A percentile compares a stretch with the other conserved stretches of the same genome.
phyloP scores from a whole-genome alignment of 192 early-diverging fungal genomes.

The Endogone sp. region DNA sequence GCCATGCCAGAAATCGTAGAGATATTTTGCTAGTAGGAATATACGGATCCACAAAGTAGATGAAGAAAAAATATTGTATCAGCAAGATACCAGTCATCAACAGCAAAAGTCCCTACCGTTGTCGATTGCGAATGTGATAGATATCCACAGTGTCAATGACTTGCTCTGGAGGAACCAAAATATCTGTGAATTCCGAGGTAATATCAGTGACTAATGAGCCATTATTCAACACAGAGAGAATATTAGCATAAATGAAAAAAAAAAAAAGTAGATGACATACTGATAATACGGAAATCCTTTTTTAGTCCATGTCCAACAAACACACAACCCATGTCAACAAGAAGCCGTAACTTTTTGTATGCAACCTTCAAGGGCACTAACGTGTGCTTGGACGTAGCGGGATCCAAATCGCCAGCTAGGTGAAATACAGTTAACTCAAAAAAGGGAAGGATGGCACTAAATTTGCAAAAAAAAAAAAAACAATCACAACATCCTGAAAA shows the following conservation, averaged over 20 bases:
- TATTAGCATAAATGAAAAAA: not conserved
- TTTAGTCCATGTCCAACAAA: conserved; percentile 95
- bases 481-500: conserved; percentile 14
- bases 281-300: conserved; percentile 95
- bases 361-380: conserved; percentile 91
- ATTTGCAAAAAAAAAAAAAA: not conserved
- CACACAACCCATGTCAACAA: conserved; percentile 86
- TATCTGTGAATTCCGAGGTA: conserved; percentile 45
- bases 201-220: not conserved
- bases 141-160: conserved; percentile 95
- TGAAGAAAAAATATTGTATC: conserved; percentile 5
- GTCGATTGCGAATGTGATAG: conserved; percentile 77
- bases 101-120: conserved; percentile 43
- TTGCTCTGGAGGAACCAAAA: conserved; percentile 78
- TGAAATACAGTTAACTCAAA: not conserved
- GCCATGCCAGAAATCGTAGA: conserved; percentile 89
- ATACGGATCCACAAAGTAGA: not conserved
- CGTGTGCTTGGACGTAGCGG: conserved; percentile 61
- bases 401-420: conserved; percentile 79
- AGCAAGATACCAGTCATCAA: not conserved
- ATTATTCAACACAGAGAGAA: too few relatives aligned
- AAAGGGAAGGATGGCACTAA: not conserved
- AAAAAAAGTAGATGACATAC: conserved; percentile 42
- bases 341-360: conserved; percentile 85
- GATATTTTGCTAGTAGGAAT: conserved; percentile 68